Base-by-base conservation (phyloP, 2,329 filamentous ascomycete species). In the Blastomyces gilchristii region DNA sequence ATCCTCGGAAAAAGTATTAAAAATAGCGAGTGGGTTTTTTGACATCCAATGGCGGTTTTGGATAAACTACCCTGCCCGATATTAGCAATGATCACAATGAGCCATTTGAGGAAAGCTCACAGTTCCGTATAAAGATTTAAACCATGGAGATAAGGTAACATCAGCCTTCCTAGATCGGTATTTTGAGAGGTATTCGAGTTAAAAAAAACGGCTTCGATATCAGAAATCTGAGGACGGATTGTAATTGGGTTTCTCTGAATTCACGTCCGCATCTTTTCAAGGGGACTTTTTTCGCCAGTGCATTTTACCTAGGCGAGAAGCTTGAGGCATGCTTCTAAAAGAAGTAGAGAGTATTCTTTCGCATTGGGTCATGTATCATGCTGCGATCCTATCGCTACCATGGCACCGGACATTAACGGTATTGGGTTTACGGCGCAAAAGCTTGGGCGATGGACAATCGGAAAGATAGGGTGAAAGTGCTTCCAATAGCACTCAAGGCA, bases 371-470 rank as follows among this genome's bases (percentile, higher is more conserved):
- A 65, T 25, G 64, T 67, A 64, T 74, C 73, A 62, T 72, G 74
- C 63, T 74, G 72, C 37, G 71, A 74, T 53, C 73, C 73, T 58
- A 75, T 73, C 14, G 72, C 72, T 47, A 74, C 67, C 70, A 75
- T 74, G 9, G 71, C 71, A 62, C 70, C 71, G 16, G 70, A 68
- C 53, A 75, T 61, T 41, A 75, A 65, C 3, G 71, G 72, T 56
- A 69, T 72, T 14, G 72, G 70, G 61, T 71, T 72, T 3, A 67
- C 71, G 2, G 73, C 66, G 47, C 71, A 67, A 63, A 74, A 74
- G 31, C 70, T 72, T 9, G 73, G 68, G 50, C 69, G 67, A 65
- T 75, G 72, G 14, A 75, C 67, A 34, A 75, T 71, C 5, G 73
- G 73, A 63, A 74, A 74, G 34, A 73, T 65, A 39, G 72, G 73